These are phyloP conservation scores for Kwoniella shivajii DNA, from an alignment of 1,284 basidiomycete genomes.

Conservation along the genomic window DNA sequence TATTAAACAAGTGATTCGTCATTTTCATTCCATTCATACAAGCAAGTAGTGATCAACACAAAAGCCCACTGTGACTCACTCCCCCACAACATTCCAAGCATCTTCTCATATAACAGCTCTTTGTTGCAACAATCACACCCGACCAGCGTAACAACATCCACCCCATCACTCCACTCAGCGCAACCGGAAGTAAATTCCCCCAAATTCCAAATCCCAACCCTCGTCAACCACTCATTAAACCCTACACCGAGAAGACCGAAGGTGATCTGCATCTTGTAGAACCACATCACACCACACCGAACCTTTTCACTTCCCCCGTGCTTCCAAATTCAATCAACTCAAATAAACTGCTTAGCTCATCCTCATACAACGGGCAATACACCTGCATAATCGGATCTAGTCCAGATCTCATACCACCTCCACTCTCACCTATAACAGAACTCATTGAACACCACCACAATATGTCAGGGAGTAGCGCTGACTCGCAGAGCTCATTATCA, in stretches of 20 bases:
- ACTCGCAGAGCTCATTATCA: conserved; percentile 20
- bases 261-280: background rate
- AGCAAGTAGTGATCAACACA: no score
- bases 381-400: background rate
- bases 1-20: no score
- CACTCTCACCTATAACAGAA: background rate
- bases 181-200: background rate
- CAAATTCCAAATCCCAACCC: no score
- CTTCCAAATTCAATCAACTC: no score
- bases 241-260: conserved; percentile 4
- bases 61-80: background rate
- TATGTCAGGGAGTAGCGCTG: background rate
- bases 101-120: background rate
- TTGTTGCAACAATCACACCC: background rate
- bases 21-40: background rate
- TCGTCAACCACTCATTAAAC: background rate
- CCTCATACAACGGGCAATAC: background rate
- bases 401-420: background rate
- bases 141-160: background rate
- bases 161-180: no score
- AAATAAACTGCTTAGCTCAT: no score
- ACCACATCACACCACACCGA: background rate
- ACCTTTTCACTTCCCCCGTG: background rate
- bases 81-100: background rate
- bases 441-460: background rate